phyloP scores from a whole-genome alignment of 768 basidiomycete species.

The Boletus speciosus region DNA sequence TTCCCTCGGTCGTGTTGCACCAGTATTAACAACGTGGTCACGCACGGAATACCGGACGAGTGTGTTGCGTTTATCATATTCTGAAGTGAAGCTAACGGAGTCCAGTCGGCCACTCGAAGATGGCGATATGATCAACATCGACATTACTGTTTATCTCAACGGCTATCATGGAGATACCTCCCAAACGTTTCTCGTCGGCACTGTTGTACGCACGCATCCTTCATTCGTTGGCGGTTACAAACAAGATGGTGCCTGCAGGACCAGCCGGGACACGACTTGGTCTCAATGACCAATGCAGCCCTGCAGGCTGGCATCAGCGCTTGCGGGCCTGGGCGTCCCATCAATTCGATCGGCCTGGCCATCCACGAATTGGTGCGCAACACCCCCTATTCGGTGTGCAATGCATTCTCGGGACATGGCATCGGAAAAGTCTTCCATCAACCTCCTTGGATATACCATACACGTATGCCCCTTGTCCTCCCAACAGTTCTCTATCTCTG shows the following conservation, averaged over 20 bases:
- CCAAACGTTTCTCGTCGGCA: slow-evolving; percentile 74
- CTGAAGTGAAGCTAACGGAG: neutral
- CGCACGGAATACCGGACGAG: slow-evolving; percentile 92
- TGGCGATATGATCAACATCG: slow-evolving; percentile 86
- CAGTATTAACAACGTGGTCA: slow-evolving; percentile 84
- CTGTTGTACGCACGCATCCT: slow-evolving; percentile 50
- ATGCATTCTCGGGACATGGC: slow-evolving; percentile 81
- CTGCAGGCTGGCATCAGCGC: slow-evolving; percentile 65
- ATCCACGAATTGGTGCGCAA: slow-evolving; percentile 52
- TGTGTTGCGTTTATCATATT: slow-evolving; percentile 33
- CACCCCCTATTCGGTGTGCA: slow-evolving; percentile 54
- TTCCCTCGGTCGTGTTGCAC: slow-evolving; percentile 51
- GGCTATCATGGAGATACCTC: slow-evolving; percentile 92
- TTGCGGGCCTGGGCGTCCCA: slow-evolving; percentile 71
- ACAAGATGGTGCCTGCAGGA: slow-evolving; percentile 47
- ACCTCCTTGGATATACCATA: slow-evolving; percentile 80
- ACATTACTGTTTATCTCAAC: slow-evolving; percentile 79
- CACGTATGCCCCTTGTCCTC: slow-evolving; percentile 42
- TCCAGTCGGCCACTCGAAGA: slow-evolving; percentile 72
- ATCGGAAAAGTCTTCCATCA: slow-evolving; percentile 81
- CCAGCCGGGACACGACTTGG: slow-evolving; percentile 60
- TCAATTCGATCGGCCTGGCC: slow-evolving; percentile 65
- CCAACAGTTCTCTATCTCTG: neutral
- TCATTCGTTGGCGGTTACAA: neutral
- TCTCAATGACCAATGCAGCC: slow-evolving; percentile 59